Percentiles rank a stretch among this genome's conserved stretches.
These are phyloP conservation scores for Alternaria triticina DNA, from an alignment of 2,329 filamentous ascomycete genomes.

Conservation along the genomic window DNA sequence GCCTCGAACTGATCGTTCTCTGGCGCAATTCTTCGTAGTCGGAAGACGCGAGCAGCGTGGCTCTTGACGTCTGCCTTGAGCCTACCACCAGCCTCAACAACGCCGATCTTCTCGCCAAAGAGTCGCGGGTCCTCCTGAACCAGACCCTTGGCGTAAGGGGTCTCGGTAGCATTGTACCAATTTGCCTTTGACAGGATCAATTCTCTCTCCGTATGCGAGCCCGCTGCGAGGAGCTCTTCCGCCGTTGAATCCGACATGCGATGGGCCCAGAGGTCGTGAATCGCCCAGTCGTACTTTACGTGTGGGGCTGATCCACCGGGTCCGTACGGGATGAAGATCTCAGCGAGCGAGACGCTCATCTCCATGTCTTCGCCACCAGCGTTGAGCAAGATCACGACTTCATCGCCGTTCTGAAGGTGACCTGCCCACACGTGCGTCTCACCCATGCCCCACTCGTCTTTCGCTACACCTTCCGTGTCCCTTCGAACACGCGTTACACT, in stretches of 20 bases:
- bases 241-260: conserved; percentile 27
- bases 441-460: conserved; percentile 31
- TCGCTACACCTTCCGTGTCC: conserved; percentile 23
- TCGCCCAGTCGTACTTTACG: conserved; percentile 29
- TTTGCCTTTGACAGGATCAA: conserved; percentile 20
- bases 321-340: conserved; percentile 33
- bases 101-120: conserved; percentile 32
- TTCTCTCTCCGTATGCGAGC: conserved; percentile 11
- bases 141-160: conserved; percentile 26
- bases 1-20: conserved; percentile 29
- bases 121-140: conserved; percentile 23
- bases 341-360: conserved; percentile 28
- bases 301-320: conserved; percentile 32
- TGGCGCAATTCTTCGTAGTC: conserved; percentile 24
- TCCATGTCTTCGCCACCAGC: conserved; percentile 24
- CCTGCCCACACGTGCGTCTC: conserved; percentile 36
- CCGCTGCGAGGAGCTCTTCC: conserved; percentile 18
- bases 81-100: conserved; percentile 25
- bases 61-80: conserved; percentile 26
- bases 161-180: conserved; percentile 33
- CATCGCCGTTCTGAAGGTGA: conserved; percentile 28
- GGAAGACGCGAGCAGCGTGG: conserved; percentile 27
- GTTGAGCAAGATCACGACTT: conserved; percentile 30
- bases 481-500: conserved; percentile 29
- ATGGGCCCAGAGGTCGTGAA: conserved; percentile 33